These are phyloP conservation scores for Lichtheimia corymbifera DNA, from an alignment of 371 early-diverging fungal species.

Conservation along the genomic window DNA sequence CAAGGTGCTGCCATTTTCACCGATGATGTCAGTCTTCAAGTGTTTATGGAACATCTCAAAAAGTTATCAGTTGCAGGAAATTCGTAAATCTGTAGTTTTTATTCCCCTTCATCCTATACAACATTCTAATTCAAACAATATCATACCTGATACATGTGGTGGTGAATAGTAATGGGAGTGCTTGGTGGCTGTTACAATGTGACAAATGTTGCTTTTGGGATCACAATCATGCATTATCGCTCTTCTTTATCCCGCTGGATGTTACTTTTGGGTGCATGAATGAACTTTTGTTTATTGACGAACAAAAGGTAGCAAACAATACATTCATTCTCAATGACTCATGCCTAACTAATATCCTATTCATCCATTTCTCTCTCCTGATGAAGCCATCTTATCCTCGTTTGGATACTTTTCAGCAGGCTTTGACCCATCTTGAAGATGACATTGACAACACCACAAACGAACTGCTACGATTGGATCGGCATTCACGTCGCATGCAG, in stretches of 20 bases:
- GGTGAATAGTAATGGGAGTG: no score
- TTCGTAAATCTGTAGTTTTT: constrained; percentile 22
- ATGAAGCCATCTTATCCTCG: constrained; percentile 2
- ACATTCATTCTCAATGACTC: no score
- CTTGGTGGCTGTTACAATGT: no score
- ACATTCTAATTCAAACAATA: no score
- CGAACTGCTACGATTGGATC: constrained; percentile 57
- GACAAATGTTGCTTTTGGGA: no score
- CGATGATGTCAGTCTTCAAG: constrained; percentile 97
- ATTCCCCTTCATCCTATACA: no score
- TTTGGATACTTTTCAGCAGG: constrained; percentile 72
- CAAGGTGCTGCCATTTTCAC: constrained; percentile 91
- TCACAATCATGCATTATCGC: no score
- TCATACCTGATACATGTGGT: no score
- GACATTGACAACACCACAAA: constrained; percentile 73
- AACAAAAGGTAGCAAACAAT: no score
- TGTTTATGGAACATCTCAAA: constrained; percentile 96
- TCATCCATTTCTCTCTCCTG: not conserved
- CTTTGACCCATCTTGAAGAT: constrained; percentile 75
- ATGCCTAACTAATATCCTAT: not conserved
- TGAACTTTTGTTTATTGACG: no score
- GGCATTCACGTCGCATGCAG: constrained; percentile 63
- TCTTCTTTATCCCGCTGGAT: no score
- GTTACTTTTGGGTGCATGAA: no score
- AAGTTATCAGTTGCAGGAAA: constrained; percentile 65